phyloP scores from a whole-genome alignment of 1,284 basidiomycete genomes.

The Tylopilus sp. region DNA sequence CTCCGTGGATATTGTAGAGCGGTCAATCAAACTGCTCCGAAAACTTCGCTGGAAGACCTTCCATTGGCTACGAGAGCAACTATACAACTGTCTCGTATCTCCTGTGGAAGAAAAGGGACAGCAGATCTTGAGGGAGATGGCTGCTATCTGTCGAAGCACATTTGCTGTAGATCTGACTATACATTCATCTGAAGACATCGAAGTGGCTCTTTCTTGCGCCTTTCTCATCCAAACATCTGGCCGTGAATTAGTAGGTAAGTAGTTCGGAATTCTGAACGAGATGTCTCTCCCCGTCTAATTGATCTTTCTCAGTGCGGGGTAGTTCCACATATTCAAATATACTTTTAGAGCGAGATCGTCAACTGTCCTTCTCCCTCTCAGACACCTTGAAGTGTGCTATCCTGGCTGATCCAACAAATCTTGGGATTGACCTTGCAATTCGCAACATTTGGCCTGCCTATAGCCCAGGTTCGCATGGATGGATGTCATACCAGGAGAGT shows the following conservation, averaged over 20 bases:
- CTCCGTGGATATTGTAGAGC: conserved; percentile 44
- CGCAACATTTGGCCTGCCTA: conserved; percentile 40
- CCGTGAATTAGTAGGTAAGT: too few species aligned
- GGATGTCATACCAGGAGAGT: too few species aligned
- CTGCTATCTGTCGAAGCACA: conserved; percentile 51
- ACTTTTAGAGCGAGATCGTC: conserved; percentile 33
- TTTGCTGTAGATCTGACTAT: conserved; percentile 46
- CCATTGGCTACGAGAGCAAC: conserved; percentile 48
- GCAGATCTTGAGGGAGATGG: conserved; percentile 42
- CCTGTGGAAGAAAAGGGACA: conserved; percentile 33
- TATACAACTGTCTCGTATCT: conserved; percentile 29
- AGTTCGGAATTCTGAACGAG: too few species aligned
- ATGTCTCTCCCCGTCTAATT: too few species aligned
- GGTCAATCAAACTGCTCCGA: conserved; percentile 38
- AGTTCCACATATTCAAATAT: background rate
- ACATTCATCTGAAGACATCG: conserved; percentile 39
- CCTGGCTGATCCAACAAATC: background rate
- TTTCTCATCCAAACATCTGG: conserved; percentile 39
- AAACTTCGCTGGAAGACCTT: conserved; percentile 44
- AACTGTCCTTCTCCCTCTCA: conserved; percentile 41
- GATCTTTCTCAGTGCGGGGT: too few species aligned
- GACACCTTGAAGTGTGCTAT: conserved; percentile 20
- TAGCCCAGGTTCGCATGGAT: background rate
- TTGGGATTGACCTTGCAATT: conserved; percentile 49
- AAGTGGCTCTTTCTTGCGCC: conserved; percentile 48